Percentiles rank a stretch among this genome's conserved stretches.
These are phyloP conservation scores for Tylopilus vinaceipallidus DNA, from an alignment of 768 basidiomycete genomes.

Conservation along the genomic window DNA sequence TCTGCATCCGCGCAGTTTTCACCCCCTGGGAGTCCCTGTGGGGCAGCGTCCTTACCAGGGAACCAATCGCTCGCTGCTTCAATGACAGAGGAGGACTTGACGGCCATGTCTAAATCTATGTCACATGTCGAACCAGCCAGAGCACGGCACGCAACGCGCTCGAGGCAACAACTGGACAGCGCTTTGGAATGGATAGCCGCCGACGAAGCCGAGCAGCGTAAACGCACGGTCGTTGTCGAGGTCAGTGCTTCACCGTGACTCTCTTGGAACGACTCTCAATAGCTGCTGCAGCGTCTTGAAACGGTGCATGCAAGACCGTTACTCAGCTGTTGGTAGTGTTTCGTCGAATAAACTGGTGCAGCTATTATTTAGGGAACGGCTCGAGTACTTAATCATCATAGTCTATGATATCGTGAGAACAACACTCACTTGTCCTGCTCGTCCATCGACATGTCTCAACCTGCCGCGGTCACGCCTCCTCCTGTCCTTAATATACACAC, in stretches of 20 bases:
- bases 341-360: not conserved
- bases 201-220: conserved; percentile 41
- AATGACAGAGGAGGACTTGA: conserved; percentile 67
- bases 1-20: conserved; percentile 46
- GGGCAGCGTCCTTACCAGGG: conserved; percentile 54
- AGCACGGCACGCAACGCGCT: conserved; percentile 29
- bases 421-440: too few relatives aligned
- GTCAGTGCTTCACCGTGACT: conserved; percentile 37
- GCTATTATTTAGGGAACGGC: not conserved
- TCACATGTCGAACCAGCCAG: conserved; percentile 61
- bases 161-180: conserved; percentile 31
- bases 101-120: conserved; percentile 73
- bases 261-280: conserved; percentile 1
- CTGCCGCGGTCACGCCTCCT: conserved; percentile 35
- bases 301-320: conserved; percentile 66
- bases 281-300: conserved; percentile 60
- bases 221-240: conserved; percentile 68
- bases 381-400: too few relatives aligned
- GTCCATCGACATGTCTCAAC: not conserved
- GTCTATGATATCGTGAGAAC: conserved; percentile 13
- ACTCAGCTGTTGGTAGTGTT: conserved; percentile 64
- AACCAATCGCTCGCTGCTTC: conserved; percentile 52
- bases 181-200: conserved; percentile 47
- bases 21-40: conserved; percentile 54
- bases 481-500: conserved; percentile 73